A percentile compares a stretch with the other conserved stretches of the same genome.
Evolutionary conservation across 345 rosid species (phyloP).

Genomic region (Camelina hispida): DNA sequence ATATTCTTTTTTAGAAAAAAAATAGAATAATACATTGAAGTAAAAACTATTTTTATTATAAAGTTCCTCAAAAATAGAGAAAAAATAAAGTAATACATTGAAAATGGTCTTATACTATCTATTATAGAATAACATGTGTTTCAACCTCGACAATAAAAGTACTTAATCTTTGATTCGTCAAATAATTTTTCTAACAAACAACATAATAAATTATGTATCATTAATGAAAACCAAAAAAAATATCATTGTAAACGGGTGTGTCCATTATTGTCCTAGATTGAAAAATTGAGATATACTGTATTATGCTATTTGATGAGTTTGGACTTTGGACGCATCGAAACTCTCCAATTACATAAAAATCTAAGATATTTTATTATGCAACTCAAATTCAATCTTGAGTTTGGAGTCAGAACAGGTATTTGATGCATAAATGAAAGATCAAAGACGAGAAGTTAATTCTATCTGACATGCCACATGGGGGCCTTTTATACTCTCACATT

Average conservation of each 20-base stretch:
- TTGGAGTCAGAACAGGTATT: background rate
- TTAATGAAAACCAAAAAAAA: too few relatives aligned
- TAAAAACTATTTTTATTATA: too few relatives aligned
- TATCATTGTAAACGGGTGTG: too few relatives aligned
- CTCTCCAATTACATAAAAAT: background rate
- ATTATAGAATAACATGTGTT: too few relatives aligned
- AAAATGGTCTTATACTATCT: too few relatives aligned
- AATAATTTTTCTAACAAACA: too few relatives aligned
- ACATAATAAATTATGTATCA: background rate
- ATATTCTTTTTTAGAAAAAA: too few relatives aligned
- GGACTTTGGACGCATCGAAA: background rate
- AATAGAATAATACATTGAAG: too few relatives aligned
- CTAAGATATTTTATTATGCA: slow-evolving; percentile 1
- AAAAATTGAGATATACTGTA: background rate
- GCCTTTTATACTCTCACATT: background rate
- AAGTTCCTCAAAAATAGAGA: too few relatives aligned
- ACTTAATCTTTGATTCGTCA: too few relatives aligned
- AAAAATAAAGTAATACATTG: too few relatives aligned
- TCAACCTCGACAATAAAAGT: too few relatives aligned
- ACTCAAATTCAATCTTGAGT: background rate
- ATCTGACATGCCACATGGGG: slow-evolving; percentile 14
- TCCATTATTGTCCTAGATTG: background rate
- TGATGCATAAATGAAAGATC: background rate
- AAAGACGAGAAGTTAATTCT: background rate
- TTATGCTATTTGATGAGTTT: background rate